These are phyloP conservation scores for Setaria italica DNA, from an alignment of 202 grass and related monocot genomes.

Conservation along the genomic window DNA sequence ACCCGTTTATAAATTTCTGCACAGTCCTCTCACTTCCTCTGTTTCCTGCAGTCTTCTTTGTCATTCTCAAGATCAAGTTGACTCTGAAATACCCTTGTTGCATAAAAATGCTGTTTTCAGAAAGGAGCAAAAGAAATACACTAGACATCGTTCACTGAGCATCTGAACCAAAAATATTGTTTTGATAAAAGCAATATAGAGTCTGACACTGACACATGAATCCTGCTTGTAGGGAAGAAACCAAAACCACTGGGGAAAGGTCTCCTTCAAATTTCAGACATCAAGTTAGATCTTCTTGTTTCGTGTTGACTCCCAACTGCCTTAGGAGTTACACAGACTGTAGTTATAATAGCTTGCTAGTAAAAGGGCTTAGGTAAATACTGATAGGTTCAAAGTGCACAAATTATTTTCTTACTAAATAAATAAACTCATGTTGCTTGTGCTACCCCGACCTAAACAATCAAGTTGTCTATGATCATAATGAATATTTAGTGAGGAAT, in stretches of 20 bases:
- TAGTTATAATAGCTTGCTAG: constrained; percentile 3
- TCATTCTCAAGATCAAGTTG: background rate
- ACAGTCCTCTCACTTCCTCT: background rate
- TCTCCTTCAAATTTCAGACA: background rate
- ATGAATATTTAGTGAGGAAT: constrained; percentile 53
- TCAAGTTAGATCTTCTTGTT: background rate
- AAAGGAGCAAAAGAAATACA: background rate
- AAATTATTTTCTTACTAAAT: constrained; percentile 39
- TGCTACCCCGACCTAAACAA: constrained; percentile 28
- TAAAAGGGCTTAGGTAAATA: background rate
- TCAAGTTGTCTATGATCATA: constrained; percentile 37
- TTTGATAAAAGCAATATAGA: background rate
- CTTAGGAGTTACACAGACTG: background rate
- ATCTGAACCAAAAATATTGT: background rate
- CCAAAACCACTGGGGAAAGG: background rate
- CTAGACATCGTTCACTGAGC: background rate
- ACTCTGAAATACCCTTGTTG: background rate
- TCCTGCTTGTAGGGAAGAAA: background rate
- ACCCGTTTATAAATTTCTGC: background rate
- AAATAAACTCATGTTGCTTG: constrained; percentile 45
- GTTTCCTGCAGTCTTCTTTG: background rate
- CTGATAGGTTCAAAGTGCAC: constrained; percentile 21
- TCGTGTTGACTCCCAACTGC: background rate
- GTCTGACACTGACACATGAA: constrained; percentile 13
- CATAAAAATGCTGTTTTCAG: background rate